Evolutionary conservation across 129 eudicot species (phyloP), one percentile per base, ranked within the genome.

Genomic region (Mikania micrantha): DNA sequence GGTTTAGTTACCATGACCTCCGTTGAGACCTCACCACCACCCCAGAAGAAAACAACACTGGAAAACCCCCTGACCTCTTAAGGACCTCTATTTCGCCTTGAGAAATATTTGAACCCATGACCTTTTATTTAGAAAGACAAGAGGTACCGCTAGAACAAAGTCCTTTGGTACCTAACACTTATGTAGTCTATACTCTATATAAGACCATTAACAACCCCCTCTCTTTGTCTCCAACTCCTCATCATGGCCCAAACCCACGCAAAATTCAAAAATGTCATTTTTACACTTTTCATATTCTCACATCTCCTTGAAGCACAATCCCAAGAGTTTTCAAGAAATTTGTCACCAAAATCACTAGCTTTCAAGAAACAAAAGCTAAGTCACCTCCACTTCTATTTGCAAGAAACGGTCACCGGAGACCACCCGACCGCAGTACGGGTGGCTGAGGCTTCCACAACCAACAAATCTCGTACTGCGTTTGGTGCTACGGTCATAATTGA

Each of bases 301-400:
- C 49, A 59, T 20, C 35, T 80, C 41, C 16, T 70, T 0, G 19
- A 58, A 31, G 24, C 40, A 21, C 57, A 64, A 71, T 50, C 80
- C 47, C 65, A 71, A 20, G 17, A 39, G 5, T 75, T 70, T 60
- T 69, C 86, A 34, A 78, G 21, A 71, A 40, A 57, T 9, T 24
- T 78, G 40, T 70, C 81, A 8, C 20, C 31, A 54, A 76, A 75
- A 66, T 53, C 82, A 12, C 25, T 49, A 6, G 75, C 73, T 20
- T 48, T 70, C 4, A 71, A 53, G 19, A 64, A 17, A 31, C 59
- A 82, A 17, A 74, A 82, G 11, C 78, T 78, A 16, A 82, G 65
- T 34, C 83, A 78, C 61, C 76, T 78, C 29, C 77, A 76, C 53
- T 67, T 67, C 22, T 50, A 67, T 42, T 67, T 67, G 70, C 83